These are phyloP conservation scores for Kregervanrija fluxuum DNA, from an alignment of 805 yeast species.

Conservation along the genomic window DNA sequence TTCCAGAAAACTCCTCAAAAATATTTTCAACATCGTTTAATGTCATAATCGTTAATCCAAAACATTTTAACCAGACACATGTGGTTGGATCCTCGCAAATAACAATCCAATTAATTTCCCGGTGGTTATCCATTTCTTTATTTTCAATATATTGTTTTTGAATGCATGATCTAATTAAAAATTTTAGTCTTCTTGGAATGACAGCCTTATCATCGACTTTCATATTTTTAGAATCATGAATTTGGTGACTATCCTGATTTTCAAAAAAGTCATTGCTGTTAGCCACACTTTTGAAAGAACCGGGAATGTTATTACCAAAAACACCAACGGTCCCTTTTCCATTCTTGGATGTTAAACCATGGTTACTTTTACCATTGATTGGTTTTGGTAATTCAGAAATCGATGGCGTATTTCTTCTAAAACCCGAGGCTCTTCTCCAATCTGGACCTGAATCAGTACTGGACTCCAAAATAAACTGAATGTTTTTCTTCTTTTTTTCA, in stretches of 20 bases:
- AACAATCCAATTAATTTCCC: conserved; percentile 40
- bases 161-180: conserved; percentile 50
- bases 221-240: background rate
- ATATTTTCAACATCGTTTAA: conserved; percentile 43
- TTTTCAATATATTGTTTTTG: conserved; percentile 42
- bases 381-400: conserved; percentile 27
- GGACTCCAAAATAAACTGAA: conserved; percentile 30
- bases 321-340: conserved; percentile 9
- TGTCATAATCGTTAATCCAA: conserved; percentile 44
- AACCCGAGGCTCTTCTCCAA: conserved; percentile 43
- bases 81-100: conserved; percentile 56
- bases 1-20: conserved; percentile 20
- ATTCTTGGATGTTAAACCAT: conserved; percentile 1
- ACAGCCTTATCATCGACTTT: conserved; percentile 26
- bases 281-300: conserved; percentile 7
- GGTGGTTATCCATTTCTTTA: conserved; percentile 12
- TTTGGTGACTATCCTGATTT: conserved; percentile 3
- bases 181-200: conserved; percentile 48
- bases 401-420: conserved; percentile 38
- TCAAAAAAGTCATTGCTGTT: conserved; percentile 1
- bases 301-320: conserved; percentile 14
- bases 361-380: conserved; percentile 7
- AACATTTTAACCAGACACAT: conserved; percentile 46
- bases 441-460: conserved; percentile 40
- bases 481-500: conserved; percentile 8